Evolutionary conservation across 2,329 filamentous ascomycete genomes (phyloP).

Genomic region (Fusarium chaquense): DNA sequence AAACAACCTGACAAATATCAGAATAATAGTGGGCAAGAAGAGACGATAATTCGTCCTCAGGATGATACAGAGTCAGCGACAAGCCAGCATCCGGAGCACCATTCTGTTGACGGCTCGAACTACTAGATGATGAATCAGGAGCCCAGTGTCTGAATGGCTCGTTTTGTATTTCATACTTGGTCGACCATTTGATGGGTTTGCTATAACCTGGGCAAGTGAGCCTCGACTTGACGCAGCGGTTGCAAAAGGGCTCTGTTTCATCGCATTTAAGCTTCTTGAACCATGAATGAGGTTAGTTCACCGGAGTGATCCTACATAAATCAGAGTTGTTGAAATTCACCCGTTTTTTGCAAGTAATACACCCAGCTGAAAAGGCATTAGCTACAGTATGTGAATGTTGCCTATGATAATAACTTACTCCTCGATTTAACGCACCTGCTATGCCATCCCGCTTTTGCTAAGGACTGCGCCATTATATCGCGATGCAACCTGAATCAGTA

Average conservation of each 20-base stretch:
- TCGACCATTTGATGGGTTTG: slow-evolving; percentile 38
- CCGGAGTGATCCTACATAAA: too few relatives aligned
- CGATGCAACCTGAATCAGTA: too few relatives aligned
- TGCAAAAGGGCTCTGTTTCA: slow-evolving; percentile 28
- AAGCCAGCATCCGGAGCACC: too few relatives aligned
- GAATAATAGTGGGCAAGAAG: slow-evolving; percentile 32
- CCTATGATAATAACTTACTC: background rate
- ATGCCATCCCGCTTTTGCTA: background rate
- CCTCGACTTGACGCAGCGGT: slow-evolving; percentile 28
- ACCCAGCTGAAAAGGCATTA: background rate
- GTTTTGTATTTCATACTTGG: slow-evolving; percentile 30
- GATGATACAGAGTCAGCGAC: background rate
- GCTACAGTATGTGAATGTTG: too few relatives aligned
- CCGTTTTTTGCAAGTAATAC: slow-evolving; percentile 10
- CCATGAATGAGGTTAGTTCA: background rate
- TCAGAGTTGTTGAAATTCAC: background rate
- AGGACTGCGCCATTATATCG: background rate
- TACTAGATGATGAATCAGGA: background rate
- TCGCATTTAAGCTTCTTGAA: slow-evolving; percentile 38
- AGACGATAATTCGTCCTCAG: background rate
- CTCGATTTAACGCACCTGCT: background rate
- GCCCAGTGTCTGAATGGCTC: background rate
- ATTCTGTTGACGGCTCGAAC: background rate
- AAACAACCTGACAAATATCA: slow-evolving; percentile 21
- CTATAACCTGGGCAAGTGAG: slow-evolving; percentile 32